Evolutionary conservation across 2,329 filamentous ascomycete species (phyloP), one percentile per base, ranked within the genome.

Genomic region (Claviceps monticola): DNA sequence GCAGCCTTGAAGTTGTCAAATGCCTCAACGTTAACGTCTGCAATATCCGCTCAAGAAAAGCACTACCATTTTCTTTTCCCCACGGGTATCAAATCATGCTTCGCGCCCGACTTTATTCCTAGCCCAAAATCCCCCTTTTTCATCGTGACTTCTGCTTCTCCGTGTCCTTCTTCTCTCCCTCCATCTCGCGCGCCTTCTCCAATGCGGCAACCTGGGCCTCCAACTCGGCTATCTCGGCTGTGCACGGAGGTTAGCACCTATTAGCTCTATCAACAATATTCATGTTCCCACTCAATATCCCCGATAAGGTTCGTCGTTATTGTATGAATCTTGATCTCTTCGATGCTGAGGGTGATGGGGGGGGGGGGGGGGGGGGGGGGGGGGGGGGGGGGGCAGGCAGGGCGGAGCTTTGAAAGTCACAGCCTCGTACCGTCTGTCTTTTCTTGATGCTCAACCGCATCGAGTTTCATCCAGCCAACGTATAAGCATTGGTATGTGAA

Each of bases 401-500:
- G 29, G 3, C 11, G 9, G 9, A 34, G 29, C 29, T 34, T 34
- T 9, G 29, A 34, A 34, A 34, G 29, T 34, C 29, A 34, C 7
- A 16, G 26, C 9, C 13, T 36, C 71, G 53, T 60, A 83, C 82
- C 75, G 58, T 76, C 68, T 58, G 77, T 78, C 45, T 80, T 72
- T 19, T 70, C 69, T 61, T 76, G 80, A 52, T 78, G 71, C 68
- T 93, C 87, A 51, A 86, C 75, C 37, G 78, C 76, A 66, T 90
- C 86, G 49, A 91, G 72, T 66, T 83, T 86, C 39, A 79, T 64
- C 87, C 87, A 93, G 14, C 69, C 70, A 71, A 79, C 88, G 68
- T 90, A 91, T 14, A 76, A 67, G n/a, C 86, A 60, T 67, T 93
- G 87, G 65, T 91, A 93, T 2, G 83, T 84, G 62, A 88, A 82